phyloP scores from a whole-genome alignment of 2,329 filamentous ascomycete genomes.

The Talaromyces pinophilus region DNA sequence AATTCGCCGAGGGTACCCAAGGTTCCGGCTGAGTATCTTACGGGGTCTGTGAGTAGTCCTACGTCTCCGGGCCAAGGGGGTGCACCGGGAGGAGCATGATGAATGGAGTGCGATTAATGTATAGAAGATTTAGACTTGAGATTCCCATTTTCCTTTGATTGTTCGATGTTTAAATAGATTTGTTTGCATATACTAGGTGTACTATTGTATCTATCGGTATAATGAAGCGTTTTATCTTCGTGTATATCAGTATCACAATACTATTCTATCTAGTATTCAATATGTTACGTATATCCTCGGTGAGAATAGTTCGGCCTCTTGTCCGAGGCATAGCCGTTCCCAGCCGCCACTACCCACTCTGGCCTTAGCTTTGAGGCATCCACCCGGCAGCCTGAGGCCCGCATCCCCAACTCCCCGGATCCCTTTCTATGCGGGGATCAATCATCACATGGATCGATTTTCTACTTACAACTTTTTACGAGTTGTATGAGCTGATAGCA shows the following conservation, averaged over 20 bases:
- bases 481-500: neutral
- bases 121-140: neutral
- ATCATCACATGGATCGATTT: neutral
- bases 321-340: conserved; percentile 5
- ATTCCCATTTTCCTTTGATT: conserved; percentile 2
- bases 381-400: neutral
- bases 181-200: conserved; percentile 1
- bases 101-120: neutral
- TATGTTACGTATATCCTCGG: neutral
- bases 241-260: neutral
- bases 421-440: neutral
- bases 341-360: neutral
- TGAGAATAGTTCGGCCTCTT: neutral
- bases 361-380: neutral
- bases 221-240: neutral
- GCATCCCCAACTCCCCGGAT: conserved; percentile 2
- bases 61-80: conserved; percentile 34
- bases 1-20: conserved; percentile 50
- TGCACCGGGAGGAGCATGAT: conserved; percentile 4
- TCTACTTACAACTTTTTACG: neutral
- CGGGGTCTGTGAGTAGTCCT: conserved; percentile 39
- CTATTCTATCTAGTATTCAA: neutral
- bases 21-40: conserved; percentile 51
- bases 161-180: neutral
- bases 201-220: neutral